Conservation (phyloP, 139 green algal species). For the Monoraphidium neglectum region DNA sequence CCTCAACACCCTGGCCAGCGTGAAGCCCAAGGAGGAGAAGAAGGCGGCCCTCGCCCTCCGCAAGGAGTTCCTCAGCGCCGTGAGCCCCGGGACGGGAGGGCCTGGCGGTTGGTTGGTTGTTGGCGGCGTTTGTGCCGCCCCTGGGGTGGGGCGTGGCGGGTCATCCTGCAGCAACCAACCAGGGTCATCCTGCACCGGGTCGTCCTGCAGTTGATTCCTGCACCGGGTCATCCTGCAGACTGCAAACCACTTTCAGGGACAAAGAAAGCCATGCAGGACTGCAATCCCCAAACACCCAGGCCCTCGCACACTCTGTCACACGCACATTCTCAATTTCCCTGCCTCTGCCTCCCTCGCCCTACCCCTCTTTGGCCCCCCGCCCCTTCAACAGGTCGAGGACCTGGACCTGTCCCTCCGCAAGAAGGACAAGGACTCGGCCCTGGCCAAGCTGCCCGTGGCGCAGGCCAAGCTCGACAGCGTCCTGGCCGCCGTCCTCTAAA, state of each 20-base stretch:
- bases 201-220: not conserved
- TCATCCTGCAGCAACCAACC: not conserved
- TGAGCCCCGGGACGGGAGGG: no score
- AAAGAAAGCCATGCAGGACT: not conserved
- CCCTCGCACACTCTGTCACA: not conserved
- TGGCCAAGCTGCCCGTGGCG: conserved; percentile 49
- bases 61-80: conserved; percentile 77
- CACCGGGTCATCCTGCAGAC: not conserved
- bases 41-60: conserved; percentile 68
- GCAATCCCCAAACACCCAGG: not conserved
- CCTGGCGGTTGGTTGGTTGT: not conserved
- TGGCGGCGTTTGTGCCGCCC: not conserved
- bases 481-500: conserved; percentile 51
- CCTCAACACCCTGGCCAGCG: conserved; percentile 75
- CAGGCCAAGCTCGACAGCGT: conserved; percentile 68
- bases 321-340: not conserved
- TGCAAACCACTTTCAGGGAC: not conserved
- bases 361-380: no score
- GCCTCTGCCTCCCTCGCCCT: no score
- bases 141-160: no score
- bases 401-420: conserved; percentile 86
- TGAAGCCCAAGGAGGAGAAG: conserved; percentile 78
- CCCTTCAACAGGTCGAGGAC: conserved; percentile 65
- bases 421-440: conserved; percentile 77
- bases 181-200: not conserved